A percentile compares a stretch with the other conserved stretches of the same genome.
These are phyloP conservation scores for Lactarius vividus DNA, from an alignment of 768 basidiomycete species.

Conservation along the genomic window DNA sequence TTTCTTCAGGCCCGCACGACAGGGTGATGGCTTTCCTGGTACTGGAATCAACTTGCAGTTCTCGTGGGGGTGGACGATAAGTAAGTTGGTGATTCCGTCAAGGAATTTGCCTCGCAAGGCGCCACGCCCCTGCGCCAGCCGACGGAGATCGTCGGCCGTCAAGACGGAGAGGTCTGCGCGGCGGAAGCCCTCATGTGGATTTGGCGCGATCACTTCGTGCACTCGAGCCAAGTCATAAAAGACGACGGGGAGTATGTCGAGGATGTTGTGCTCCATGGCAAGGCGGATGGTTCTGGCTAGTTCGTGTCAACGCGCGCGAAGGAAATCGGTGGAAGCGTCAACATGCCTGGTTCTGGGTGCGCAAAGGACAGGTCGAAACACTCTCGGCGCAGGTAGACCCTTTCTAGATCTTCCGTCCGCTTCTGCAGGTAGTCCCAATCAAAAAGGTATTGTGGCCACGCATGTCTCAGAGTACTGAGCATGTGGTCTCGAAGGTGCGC, in stretches of 20 bases:
- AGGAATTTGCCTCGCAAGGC: slow-evolving; percentile 20
- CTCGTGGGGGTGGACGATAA: slow-evolving; percentile 85
- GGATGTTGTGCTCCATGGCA: slow-evolving; percentile 22
- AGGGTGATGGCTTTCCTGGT: slow-evolving; percentile 33
- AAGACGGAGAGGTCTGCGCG: slow-evolving; percentile 23
- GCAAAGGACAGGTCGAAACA: slow-evolving; percentile 24
- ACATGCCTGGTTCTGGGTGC: slow-evolving; percentile 23
- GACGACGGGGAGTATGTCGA: slow-evolving; percentile 26
- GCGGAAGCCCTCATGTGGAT: slow-evolving; percentile 16
- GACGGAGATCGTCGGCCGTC: slow-evolving; percentile 24
- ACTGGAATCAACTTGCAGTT: slow-evolving; percentile 81
- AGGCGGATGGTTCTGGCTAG: slow-evolving; percentile 23
- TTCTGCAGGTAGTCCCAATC: slow-evolving; percentile 24
- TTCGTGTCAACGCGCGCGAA: neutral
- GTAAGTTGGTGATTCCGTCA: slow-evolving; percentile 54
- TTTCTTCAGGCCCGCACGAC: slow-evolving; percentile 15
- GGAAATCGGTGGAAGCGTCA: neutral
- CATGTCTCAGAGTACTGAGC: slow-evolving; percentile 17
- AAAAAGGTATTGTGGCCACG: slow-evolving; percentile 23
- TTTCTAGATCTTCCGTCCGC: slow-evolving; percentile 24
- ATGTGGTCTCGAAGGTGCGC: slow-evolving; percentile 15
- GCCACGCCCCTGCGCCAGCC: slow-evolving; percentile 22
- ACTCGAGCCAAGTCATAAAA: slow-evolving; percentile 24
- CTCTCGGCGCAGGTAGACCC: slow-evolving; percentile 17
- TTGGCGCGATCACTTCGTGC: slow-evolving; percentile 20